These are phyloP conservation scores for Malassezia slooffiae DNA, from an alignment of 1,284 basidiomycete genomes.

Conservation along the genomic window DNA sequence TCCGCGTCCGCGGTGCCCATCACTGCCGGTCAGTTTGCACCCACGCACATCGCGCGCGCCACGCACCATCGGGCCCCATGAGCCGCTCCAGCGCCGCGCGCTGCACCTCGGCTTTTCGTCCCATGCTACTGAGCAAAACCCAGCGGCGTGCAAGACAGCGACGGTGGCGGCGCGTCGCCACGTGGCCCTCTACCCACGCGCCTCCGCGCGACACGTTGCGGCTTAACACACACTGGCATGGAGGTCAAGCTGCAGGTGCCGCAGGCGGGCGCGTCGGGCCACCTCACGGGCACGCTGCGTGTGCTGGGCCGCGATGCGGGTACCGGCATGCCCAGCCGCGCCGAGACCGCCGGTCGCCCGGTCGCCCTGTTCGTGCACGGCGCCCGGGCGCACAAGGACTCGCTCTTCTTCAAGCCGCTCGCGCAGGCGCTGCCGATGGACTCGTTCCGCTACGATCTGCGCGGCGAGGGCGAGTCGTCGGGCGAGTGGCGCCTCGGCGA, in stretches of 20 bases:
- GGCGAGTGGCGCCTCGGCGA: conserved; percentile 7
- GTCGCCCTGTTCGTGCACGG: conserved; percentile 13
- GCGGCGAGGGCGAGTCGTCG: conserved; percentile 11
- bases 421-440: conserved; percentile 7
- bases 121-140: no score
- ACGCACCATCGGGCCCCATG: conserved; percentile 42
- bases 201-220: no score
- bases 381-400: conserved; percentile 11
- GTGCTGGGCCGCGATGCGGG: no score
- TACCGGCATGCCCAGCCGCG: no score
- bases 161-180: no score
- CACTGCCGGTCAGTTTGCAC: conserved; percentile 15
- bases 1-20: conserved; percentile 49
- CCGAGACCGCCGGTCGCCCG: conserved; percentile 1
- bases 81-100: conserved; percentile 70
- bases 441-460: conserved; percentile 10
- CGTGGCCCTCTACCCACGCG: no score
- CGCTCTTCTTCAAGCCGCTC: conserved; percentile 7
- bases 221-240: no score
- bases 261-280: no score
- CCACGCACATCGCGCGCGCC: no score
- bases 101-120: conserved; percentile 61
- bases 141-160: no score
- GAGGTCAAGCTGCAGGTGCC: no score
- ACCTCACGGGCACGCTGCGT: no score